These are phyloP conservation scores for Torulaspora microellipsoides DNA, from an alignment of 805 yeast genomes.

Conservation along the genomic window DNA sequence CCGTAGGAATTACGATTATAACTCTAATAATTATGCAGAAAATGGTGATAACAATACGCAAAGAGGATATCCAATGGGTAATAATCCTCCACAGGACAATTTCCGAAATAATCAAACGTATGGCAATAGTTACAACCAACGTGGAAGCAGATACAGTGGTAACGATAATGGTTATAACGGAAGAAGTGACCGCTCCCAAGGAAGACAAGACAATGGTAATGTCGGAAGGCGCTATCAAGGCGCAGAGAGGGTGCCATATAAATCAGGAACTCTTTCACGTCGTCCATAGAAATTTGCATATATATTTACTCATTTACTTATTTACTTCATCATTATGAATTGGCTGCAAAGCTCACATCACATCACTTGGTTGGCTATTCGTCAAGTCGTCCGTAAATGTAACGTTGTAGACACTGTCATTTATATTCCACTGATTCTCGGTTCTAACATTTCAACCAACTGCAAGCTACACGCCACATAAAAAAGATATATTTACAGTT, in stretches of 20 bases:
- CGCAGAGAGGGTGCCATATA: not conserved
- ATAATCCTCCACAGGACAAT: not conserved
- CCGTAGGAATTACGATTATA: not conserved
- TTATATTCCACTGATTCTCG: no score
- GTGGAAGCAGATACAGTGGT: slow-evolving; percentile 5
- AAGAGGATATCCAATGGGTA: not conserved
- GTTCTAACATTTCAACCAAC: no score
- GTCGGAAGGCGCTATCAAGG: slow-evolving; percentile 14
- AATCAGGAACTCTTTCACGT: slow-evolving; percentile 1
- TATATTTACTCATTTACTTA: no score
- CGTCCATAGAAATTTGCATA: not conserved
- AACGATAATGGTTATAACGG: not conserved
- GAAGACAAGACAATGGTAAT: slow-evolving; percentile 6
- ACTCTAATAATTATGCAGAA: not conserved
- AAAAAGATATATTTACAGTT: no score
- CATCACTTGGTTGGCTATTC: no score
- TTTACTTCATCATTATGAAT: no score
- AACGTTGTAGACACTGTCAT: no score
- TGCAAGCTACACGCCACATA: no score
- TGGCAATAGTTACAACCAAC: slow-evolving; percentile 1
- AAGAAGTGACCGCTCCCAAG: slow-evolving; percentile 1
- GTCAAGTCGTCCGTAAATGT: no score
- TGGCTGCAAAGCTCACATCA: no score
- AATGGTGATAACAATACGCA: not conserved
- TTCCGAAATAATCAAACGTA: not conserved